Evolutionary conservation across 1,284 basidiomycete genomes (phyloP).

Genomic region (Apiotrichum brassicae): DNA sequence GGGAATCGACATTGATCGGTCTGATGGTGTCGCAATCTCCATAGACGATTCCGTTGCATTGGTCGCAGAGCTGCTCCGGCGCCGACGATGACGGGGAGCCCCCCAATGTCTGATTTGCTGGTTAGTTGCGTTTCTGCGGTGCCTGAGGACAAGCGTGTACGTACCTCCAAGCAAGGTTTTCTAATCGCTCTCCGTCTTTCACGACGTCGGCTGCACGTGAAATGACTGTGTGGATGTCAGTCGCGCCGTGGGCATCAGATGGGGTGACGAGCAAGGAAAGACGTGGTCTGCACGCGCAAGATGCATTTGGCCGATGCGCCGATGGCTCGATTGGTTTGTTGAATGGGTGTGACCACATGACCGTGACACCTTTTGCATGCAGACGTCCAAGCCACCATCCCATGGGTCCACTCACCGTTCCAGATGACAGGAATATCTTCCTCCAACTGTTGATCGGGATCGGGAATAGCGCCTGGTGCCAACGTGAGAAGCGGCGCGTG

Average conservation of each 20-base stretch:
- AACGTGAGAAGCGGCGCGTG: conserved; percentile 11
- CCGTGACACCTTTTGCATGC: not conserved
- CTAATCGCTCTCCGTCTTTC: conserved; percentile 40
- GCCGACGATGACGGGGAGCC: conserved; percentile 12
- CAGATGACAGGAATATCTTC: conserved; percentile 17
- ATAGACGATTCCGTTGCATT: conserved; percentile 24
- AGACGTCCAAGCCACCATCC: not conserved
- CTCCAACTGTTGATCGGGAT: conserved; percentile 6
- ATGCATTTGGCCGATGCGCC: too few species aligned
- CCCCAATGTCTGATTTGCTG: conserved; percentile 33
- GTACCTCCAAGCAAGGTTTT: conserved; percentile 43
- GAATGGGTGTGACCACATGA: not conserved
- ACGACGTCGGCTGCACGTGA: conserved; percentile 41
- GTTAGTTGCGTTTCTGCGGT: not conserved
- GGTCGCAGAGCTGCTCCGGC: conserved; percentile 20
- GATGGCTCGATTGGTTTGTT: not conserved
- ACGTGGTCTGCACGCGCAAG: too few species aligned
- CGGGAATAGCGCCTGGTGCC: conserved; percentile 3
- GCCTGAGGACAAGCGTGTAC: too few species aligned
- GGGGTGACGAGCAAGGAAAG: not conserved
- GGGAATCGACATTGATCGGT: conserved; percentile 7
- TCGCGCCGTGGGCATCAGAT: not conserved
- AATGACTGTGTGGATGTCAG: conserved; percentile 25
- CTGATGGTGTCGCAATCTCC: conserved; percentile 26
- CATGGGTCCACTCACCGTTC: conserved; percentile 10